Conservation (phyloP, 345 rosid species). For the Lepidium aucheri region DNA sequence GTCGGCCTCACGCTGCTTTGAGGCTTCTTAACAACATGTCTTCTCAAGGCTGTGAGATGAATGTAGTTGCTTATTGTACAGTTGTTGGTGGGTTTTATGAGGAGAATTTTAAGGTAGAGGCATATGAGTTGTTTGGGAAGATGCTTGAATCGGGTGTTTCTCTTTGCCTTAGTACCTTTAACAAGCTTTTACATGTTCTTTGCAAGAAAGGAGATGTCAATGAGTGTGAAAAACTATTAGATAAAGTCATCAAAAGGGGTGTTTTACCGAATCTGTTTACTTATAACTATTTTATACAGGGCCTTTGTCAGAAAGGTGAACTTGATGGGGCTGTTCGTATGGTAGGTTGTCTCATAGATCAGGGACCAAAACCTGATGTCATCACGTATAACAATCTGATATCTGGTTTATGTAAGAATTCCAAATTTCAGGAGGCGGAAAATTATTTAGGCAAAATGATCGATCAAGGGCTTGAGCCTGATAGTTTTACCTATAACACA, state of each 20-base stretch:
- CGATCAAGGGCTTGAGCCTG: constrained; percentile 71
- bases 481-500: constrained; percentile 65
- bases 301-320: constrained; percentile 65
- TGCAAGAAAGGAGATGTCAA: constrained; percentile 62
- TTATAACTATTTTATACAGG: constrained; percentile 67
- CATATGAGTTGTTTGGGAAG: constrained; percentile 63
- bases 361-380: constrained; percentile 65
- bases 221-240: constrained; percentile 70
- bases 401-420: constrained; percentile 64
- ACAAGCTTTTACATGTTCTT: constrained; percentile 74
- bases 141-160: constrained; percentile 53
- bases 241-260: constrained; percentile 68
- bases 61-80: constrained; percentile 75
- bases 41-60: constrained; percentile 64
- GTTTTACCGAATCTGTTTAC: constrained; percentile 73
- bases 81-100: constrained; percentile 69
- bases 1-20: constrained; percentile 70
- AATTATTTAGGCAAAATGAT: constrained; percentile 69
- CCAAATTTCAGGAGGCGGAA: constrained; percentile 62
- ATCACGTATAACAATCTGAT: constrained; percentile 78
- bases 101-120: constrained; percentile 41
- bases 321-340: constrained; percentile 48
- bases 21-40: constrained; percentile 77
- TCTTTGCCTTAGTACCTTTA: constrained; percentile 55
- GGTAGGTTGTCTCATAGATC: constrained; percentile 44